Percentiles rank a stretch among this genome's conserved stretches.
Evolutionary conservation across 805 yeast genomes (phyloP).

Genomic region (Peterozyma toletana): DNA sequence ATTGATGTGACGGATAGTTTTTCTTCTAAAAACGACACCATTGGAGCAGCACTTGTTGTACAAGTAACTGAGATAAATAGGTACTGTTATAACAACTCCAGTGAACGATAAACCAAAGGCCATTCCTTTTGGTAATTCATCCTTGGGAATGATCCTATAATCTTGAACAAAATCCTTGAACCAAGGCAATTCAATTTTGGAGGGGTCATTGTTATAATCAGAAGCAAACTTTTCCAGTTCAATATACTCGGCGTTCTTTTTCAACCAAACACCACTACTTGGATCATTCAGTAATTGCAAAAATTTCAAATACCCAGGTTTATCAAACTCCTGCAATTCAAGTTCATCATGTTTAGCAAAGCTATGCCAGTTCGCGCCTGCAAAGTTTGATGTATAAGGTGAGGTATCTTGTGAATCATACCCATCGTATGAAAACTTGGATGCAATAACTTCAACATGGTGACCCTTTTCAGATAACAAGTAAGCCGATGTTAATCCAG

Average conservation of each 20-base stretch:
- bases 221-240: slow-evolving; percentile 6
- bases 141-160: slow-evolving; percentile 12
- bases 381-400: slow-evolving; percentile 44
- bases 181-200: slow-evolving; percentile 31
- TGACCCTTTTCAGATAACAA: slow-evolving; percentile 25
- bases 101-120: slow-evolving; percentile 38
- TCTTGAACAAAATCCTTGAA: slow-evolving; percentile 32
- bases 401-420: slow-evolving; percentile 20
- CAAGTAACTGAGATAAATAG: slow-evolving; percentile 47
- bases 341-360: slow-evolving; percentile 25
- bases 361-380: slow-evolving; percentile 56
- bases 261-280: slow-evolving; percentile 29
- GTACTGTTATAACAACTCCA: slow-evolving; percentile 53
- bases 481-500: slow-evolving; percentile 36
- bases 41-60: slow-evolving; percentile 32
- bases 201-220: slow-evolving; percentile 6
- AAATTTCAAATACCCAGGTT: slow-evolving; percentile 33
- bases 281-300: slow-evolving; percentile 34
- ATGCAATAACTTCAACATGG: slow-evolving; percentile 24
- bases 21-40: slow-evolving; percentile 42
- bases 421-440: slow-evolving; percentile 41
- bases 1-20: slow-evolving; percentile 31
- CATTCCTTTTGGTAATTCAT: slow-evolving; percentile 18
- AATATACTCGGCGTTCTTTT: slow-evolving; percentile 12
- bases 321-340: slow-evolving; percentile 32